Conservation (phyloP, 1,139 yeast genomes). For the Kurtzmaniella quercitrusa region DNA sequence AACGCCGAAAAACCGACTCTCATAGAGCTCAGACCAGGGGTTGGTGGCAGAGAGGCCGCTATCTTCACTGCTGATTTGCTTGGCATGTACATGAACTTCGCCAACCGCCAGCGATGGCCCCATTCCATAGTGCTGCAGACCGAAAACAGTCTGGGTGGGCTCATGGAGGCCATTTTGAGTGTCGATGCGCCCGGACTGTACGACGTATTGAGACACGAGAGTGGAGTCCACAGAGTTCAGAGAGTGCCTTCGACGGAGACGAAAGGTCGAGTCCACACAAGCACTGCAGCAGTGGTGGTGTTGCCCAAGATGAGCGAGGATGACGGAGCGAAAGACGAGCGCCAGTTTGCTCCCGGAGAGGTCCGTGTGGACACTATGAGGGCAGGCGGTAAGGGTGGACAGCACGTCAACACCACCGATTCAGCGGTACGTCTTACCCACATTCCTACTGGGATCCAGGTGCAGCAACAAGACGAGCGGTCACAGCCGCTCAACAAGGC, state of each 20-base stretch:
- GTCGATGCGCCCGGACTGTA: conserved; percentile 78
- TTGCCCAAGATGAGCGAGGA: conserved; percentile 73
- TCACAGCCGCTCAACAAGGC: conserved; percentile 95
- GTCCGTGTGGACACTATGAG: conserved; percentile 93
- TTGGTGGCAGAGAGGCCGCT: conserved; percentile 93
- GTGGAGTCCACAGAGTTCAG: conserved; percentile 96
- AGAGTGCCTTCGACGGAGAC: conserved; percentile 90
- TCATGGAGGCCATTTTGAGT: conserved; percentile 73
- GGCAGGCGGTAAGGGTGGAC: conserved; percentile 98
- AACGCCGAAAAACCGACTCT: conserved; percentile 77
- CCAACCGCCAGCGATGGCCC: conserved; percentile 65
- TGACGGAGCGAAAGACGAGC: conserved; percentile 57
- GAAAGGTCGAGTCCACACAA: conserved; percentile 92
- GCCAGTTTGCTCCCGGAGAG: conserved; percentile 81
- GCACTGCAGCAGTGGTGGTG: conserved; percentile 93
- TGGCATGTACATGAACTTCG: conserved; percentile 75
- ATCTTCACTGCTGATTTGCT: conserved; percentile 77
- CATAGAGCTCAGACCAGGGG: conserved; percentile 88
- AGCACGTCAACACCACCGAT: conserved; percentile 96
- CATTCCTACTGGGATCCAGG: conserved; percentile 85
- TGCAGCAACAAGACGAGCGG: conserved; percentile 89
- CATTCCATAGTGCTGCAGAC: conserved; percentile 55
- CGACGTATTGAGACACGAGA: conserved; percentile 70
- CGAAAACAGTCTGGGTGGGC: conserved; percentile 36
- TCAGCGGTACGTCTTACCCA: conserved; percentile 94